Percentiles rank a stretch among this genome's conserved stretches.
Conservation (phyloP, 1,284 basidiomycete species). For the Inonotus obliquus region DNA sequence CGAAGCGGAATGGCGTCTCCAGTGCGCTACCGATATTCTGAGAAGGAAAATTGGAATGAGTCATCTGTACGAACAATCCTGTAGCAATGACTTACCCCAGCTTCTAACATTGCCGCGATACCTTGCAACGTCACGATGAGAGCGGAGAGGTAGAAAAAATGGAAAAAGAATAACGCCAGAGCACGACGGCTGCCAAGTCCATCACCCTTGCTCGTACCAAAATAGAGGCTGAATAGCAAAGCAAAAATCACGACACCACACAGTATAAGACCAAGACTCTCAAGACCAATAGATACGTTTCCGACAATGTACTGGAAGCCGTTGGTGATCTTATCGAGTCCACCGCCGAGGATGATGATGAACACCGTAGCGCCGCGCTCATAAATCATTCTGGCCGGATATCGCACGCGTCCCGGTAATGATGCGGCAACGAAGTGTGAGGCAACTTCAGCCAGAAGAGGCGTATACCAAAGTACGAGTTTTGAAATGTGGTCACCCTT, state of each 20-base stretch:
- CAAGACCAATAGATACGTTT: constrained; percentile 5
- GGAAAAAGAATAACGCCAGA: constrained; percentile 9
- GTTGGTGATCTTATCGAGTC: constrained; percentile 15
- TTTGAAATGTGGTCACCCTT: constrained; percentile 8
- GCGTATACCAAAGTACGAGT: constrained; percentile 16
- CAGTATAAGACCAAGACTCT: constrained; percentile 3
- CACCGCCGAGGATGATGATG: constrained; percentile 11
- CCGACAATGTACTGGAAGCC: constrained; percentile 11
- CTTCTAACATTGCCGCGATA: constrained; percentile 1
- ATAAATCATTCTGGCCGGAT: background rate
- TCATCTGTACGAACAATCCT: background rate
- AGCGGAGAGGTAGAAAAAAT: constrained; percentile 10
- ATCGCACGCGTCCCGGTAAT: background rate
- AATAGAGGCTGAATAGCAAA: constrained; percentile 5
- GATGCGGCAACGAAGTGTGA: constrained; percentile 10
- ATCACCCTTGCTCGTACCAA: constrained; percentile 1
- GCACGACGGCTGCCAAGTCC: background rate
- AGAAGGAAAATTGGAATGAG: background rate
- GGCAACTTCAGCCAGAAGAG: constrained; percentile 13
- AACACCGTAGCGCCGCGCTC: constrained; percentile 4
- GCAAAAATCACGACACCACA: constrained; percentile 7
- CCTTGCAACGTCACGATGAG: constrained; percentile 15
- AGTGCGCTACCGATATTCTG: constrained; percentile 16
- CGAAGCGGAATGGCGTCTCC: constrained; percentile 15
- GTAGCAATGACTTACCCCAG: constrained; percentile 4